Percentiles rank a stretch among this genome's conserved stretches.
Evolutionary conservation across 768 basidiomycete genomes (phyloP).

Genomic region (Porpolomopsis calyptriformis): DNA sequence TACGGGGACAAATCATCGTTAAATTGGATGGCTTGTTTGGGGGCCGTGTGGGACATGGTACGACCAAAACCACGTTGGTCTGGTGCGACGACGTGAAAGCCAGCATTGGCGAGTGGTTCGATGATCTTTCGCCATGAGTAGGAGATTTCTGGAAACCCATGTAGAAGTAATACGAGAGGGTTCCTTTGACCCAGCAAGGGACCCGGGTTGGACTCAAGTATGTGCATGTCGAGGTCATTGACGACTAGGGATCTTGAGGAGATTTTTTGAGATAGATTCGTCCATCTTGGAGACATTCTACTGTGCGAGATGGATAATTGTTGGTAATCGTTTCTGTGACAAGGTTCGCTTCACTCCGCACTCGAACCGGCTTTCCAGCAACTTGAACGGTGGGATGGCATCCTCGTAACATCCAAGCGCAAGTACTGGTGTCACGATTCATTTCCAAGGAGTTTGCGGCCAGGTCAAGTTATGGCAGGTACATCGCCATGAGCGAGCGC

Average conservation of each 20-base stretch:
- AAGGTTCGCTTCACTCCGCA: no score
- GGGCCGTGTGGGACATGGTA: constrained; percentile 17
- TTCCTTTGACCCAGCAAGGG: constrained; percentile 16
- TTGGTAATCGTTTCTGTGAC: no score
- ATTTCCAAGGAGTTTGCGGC: no score
- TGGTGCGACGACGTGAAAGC: constrained; percentile 54
- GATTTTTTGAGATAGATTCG: no score
- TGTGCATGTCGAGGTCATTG: constrained; percentile 40
- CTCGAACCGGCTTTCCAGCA: no score
- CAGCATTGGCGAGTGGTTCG: constrained; percentile 35
- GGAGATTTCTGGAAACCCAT: constrained; percentile 59
- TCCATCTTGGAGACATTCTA: no score
- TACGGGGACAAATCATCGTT: constrained; percentile 42
- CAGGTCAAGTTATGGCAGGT: no score
- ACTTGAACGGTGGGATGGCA: no score
- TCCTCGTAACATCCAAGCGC: no score
- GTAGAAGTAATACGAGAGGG: constrained; percentile 46
- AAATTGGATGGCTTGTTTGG: constrained; percentile 19
- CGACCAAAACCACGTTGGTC: constrained; percentile 50
- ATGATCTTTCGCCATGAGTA: constrained; percentile 58
- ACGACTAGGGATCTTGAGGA: constrained; percentile 32
- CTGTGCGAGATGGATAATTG: no score
- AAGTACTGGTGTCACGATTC: no score
- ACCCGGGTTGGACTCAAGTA: constrained; percentile 36
- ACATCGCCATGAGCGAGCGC: no score